These are phyloP conservation scores for Eutypella sp. DNA, from an alignment of 2,329 filamentous ascomycete genomes.

Conservation along the genomic window DNA sequence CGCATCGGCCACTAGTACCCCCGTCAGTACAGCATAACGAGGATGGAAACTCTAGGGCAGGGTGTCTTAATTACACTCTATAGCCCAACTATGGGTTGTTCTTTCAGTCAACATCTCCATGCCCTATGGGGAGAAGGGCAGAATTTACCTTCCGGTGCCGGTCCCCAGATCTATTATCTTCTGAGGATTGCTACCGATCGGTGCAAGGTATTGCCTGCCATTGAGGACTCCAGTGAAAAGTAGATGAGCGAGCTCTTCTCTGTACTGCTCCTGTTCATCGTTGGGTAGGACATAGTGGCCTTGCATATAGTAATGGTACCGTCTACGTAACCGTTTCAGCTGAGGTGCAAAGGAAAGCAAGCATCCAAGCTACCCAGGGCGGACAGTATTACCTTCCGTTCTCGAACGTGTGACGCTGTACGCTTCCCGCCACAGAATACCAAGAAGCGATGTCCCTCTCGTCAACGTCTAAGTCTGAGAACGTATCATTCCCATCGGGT, in stretches of 20 bases:
- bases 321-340: slow-evolving; percentile 24
- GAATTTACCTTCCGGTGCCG: slow-evolving; percentile 33
- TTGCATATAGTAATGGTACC: slow-evolving; percentile 44
- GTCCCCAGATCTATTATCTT: slow-evolving; percentile 48
- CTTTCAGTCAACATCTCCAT: not conserved
- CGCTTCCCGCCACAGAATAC: slow-evolving; percentile 6
- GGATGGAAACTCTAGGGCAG: not conserved
- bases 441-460: slow-evolving; percentile 2
- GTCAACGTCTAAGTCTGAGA: not conserved
- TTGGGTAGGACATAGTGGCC: slow-evolving; percentile 48
- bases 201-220: slow-evolving; percentile 37
- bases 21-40: too few species aligned
- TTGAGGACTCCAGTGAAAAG: slow-evolving; percentile 43
- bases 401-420: slow-evolving; percentile 4
- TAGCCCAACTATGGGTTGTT: slow-evolving; percentile 50
- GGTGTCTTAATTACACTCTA: slow-evolving; percentile 35
- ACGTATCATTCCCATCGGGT: not conserved
- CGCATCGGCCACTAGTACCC: slow-evolving; percentile 36
- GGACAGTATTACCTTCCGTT: slow-evolving; percentile 5
- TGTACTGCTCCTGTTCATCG: slow-evolving; percentile 44
- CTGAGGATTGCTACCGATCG: slow-evolving; percentile 39
- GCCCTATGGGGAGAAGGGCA: not conserved
- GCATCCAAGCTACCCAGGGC: too few species aligned
- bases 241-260: slow-evolving; percentile 44
- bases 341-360: not conserved